Evolutionary conservation across 1,284 basidiomycete genomes (phyloP).

Genomic region (Cutaneotrichosporon cyanovorans): DNA sequence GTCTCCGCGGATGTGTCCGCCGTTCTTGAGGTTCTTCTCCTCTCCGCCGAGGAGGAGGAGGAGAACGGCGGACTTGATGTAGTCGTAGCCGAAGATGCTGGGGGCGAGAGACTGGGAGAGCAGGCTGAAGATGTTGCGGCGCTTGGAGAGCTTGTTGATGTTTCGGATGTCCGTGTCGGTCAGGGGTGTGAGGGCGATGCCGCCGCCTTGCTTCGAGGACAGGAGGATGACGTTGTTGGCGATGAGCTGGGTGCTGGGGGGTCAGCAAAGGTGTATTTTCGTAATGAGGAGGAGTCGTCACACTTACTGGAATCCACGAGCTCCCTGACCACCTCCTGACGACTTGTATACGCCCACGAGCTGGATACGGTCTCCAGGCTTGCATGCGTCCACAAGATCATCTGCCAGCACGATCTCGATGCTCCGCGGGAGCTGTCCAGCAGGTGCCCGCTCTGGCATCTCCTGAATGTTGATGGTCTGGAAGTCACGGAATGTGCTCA

Average conservation of each 20-base stretch:
- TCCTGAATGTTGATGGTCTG: constrained; percentile 98
- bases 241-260: constrained; percentile 73
- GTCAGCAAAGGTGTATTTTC: not conserved
- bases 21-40: constrained; percentile 96
- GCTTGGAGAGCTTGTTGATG: constrained; percentile 88
- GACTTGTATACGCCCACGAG: constrained; percentile 92
- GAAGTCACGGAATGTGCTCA: constrained; percentile 89
- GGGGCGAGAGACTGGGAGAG: constrained; percentile 93
- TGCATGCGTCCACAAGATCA: constrained; percentile 93
- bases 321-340: constrained; percentile 72
- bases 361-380: constrained; percentile 96
- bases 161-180: constrained; percentile 93
- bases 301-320: constrained; percentile 84
- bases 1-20: constrained; percentile 97
- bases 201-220: constrained; percentile 91
- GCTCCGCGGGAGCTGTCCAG: constrained; percentile 90
- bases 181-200: constrained; percentile 85
- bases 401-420: constrained; percentile 95
- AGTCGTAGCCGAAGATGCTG: constrained; percentile 92
- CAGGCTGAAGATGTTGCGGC: constrained; percentile 74
- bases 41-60: constrained; percentile 89
- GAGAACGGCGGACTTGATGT: constrained; percentile 90
- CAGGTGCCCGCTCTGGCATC: constrained; percentile 97
- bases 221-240: constrained; percentile 96
- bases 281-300: too few relatives aligned